Conservation (phyloP, 148 eudicot genomes). For the Beta vulgaris region DNA sequence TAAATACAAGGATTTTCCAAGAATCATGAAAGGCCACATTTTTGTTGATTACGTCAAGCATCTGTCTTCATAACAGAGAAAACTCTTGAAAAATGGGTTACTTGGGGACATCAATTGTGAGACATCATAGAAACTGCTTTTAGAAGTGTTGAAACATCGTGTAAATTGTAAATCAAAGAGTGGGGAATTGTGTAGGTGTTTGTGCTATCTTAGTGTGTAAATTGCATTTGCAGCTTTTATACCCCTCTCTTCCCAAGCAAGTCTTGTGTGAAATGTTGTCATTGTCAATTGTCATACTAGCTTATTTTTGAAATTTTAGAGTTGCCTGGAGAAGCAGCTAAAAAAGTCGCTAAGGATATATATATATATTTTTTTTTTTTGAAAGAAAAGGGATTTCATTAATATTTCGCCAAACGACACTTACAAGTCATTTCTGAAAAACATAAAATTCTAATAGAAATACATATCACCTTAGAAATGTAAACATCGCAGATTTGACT, state of each 20-base stretch:
- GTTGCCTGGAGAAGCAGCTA: no score
- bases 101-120: no score
- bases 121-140: not conserved
- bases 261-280: not conserved
- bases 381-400: no score
- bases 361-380: no score
- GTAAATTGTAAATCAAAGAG: not conserved
- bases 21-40: conserved; percentile 7
- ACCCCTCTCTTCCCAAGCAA: not conserved
- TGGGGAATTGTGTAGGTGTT: not conserved
- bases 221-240: not conserved
- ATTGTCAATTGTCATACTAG: not conserved
- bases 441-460: no score
- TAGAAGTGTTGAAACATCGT: not conserved
- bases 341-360: no score
- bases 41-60: conserved; percentile 19
- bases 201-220: not conserved
- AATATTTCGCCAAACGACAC: no score
- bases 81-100: not conserved
- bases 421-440: no score
- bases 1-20: not conserved
- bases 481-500: no score
- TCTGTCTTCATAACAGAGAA: not conserved
- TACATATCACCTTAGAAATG: no score
- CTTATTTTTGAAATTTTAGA: no score